Evolutionary conservation across 805 yeast genomes (phyloP).

Genomic region (Wickerhamomyces ciferrii): DNA sequence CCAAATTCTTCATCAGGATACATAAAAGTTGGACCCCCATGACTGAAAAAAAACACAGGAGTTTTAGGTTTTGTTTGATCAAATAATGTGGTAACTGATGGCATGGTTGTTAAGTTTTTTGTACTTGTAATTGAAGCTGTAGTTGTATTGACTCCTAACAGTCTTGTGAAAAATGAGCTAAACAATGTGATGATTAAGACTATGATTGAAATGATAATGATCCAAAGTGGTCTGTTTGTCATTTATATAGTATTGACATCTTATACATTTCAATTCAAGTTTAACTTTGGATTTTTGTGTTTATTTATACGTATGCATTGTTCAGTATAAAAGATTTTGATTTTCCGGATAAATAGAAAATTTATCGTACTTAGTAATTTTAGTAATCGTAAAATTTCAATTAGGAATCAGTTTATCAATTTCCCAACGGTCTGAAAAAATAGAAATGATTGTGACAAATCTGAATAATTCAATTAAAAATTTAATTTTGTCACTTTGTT

Average conservation of each 20-base stretch:
- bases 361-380: neutral
- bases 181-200: slow-evolving; percentile 13
- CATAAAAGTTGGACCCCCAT: slow-evolving; percentile 81
- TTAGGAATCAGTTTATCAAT: neutral
- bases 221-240: neutral
- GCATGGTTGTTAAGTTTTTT: neutral
- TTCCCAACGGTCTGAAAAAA: too few species aligned
- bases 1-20: slow-evolving; percentile 44
- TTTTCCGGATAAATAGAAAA: too few species aligned
- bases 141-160: slow-evolving; percentile 1
- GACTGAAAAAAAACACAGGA: slow-evolving; percentile 70
- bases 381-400: neutral
- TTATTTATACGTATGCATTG: too few species aligned
- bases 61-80: slow-evolving; percentile 18
- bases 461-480: too few species aligned
- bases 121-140: neutral
- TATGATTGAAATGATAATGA: slow-evolving; percentile 5
- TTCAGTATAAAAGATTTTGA: too few species aligned
- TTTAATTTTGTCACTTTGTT: too few species aligned
- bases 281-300: too few species aligned
- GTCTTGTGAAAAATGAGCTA: slow-evolving; percentile 5
- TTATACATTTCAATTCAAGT: too few species aligned
- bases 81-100: slow-evolving; percentile 7
- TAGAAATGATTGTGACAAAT: too few species aligned
- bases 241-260: slow-evolving; percentile 3